A percentile compares a stretch with the other conserved stretches of the same genome.
These are phyloP conservation scores for Termitomyces sp. DNA, from an alignment of 768 basidiomycete species.

Conservation along the genomic window DNA sequence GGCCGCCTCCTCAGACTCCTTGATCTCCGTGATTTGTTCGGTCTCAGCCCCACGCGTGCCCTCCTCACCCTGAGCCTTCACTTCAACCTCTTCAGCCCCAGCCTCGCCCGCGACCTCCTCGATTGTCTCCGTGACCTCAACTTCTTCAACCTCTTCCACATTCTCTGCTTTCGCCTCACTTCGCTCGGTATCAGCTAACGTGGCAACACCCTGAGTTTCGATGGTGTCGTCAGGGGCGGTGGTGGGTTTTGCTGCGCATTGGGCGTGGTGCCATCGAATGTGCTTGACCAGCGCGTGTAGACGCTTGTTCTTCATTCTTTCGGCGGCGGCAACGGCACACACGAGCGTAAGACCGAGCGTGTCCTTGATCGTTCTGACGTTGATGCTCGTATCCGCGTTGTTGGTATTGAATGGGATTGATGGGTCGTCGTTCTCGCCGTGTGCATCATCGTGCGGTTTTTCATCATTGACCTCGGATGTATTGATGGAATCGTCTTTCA, in stretches of 20 bases:
- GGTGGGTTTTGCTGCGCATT: no score
- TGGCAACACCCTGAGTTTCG: no score
- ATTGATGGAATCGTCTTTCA: no score
- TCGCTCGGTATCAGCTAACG: no score
- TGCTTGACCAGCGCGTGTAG: not conserved
- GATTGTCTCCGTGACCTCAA: not conserved
- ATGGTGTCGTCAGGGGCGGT: no score
- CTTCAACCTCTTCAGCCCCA: not conserved
- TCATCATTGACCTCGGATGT: no score
- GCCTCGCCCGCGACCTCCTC: not conserved
- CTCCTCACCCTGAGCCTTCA: not conserved
- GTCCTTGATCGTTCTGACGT: not conserved
- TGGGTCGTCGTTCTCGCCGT: not conserved
- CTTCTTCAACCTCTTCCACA: no score
- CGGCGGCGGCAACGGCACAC: not conserved
- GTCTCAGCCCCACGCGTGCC: not conserved
- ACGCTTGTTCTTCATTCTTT: not conserved
- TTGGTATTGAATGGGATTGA: not conserved
- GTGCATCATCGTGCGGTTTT: no score
- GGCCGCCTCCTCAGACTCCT: not conserved
- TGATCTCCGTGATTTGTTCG: no score
- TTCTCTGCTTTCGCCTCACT: no score
- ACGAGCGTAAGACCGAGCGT: not conserved
- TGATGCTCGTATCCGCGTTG: not conserved
- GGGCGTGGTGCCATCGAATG: not conserved